Conservation (phyloP, 164 flowering plant species). For the grape (Vitis vinifera) region DNA sequence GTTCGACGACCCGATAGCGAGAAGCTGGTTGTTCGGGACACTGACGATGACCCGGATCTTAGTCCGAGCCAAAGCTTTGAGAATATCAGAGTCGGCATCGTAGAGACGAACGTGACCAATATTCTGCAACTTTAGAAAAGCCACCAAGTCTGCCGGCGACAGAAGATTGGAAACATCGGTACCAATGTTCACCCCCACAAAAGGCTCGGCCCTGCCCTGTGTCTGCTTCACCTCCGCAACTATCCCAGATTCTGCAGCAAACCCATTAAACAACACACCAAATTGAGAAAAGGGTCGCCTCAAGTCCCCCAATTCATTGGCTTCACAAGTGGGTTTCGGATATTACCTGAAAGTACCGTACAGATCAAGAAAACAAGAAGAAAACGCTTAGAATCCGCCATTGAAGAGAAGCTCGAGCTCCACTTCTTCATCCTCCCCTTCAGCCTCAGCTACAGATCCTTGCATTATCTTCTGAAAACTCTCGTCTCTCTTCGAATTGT, state of each 20-base stretch:
- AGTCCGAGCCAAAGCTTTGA: slow-evolving; percentile 65
- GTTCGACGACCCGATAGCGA: slow-evolving; percentile 82
- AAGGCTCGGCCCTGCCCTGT: slow-evolving; percentile 33
- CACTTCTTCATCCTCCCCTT: slow-evolving; percentile 37
- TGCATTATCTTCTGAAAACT: slow-evolving; percentile 40
- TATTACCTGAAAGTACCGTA: slow-evolving; percentile 19
- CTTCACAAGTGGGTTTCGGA: background rate
- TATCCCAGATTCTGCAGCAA: slow-evolving; percentile 15
- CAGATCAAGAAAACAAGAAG: slow-evolving; percentile 16
- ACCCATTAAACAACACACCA: slow-evolving; percentile 1
- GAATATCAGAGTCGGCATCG: slow-evolving; percentile 70
- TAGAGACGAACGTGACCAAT: slow-evolving; percentile 77
- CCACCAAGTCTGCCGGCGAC: slow-evolving; percentile 59
- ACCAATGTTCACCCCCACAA: slow-evolving; percentile 84
- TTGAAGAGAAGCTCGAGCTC: slow-evolving; percentile 40
- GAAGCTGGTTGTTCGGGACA: slow-evolving; percentile 89
- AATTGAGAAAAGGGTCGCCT: background rate
- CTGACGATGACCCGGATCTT: slow-evolving; percentile 81
- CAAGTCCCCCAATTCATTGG: background rate
- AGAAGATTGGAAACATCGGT: slow-evolving; percentile 66
- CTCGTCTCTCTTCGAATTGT: background rate
- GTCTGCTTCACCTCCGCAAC: slow-evolving; percentile 21
- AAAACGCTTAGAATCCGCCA: slow-evolving; percentile 42
- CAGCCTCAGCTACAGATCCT: slow-evolving; percentile 39
- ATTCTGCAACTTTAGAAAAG: slow-evolving; percentile 69